Percentiles rank a stretch among this genome's conserved stretches.
Evolutionary conservation across 2,329 filamentous ascomycete genomes (phyloP).

Genomic region (Pseudogymnoascus sp.): DNA sequence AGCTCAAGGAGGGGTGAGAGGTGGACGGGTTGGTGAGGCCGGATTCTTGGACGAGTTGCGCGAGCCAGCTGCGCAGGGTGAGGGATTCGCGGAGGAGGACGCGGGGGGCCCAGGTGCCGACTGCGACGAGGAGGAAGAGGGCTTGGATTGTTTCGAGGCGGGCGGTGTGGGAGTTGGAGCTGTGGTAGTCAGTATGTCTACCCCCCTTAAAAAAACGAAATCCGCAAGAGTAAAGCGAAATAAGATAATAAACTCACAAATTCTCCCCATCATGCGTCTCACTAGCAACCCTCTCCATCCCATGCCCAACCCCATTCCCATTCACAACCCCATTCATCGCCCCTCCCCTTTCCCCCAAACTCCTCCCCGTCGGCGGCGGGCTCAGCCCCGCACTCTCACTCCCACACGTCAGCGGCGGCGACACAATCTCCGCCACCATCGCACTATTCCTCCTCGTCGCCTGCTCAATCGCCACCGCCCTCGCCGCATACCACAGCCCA

Average conservation of each 20-base stretch:
- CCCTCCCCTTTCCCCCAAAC: not conserved
- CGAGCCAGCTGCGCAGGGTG: slow-evolving; percentile 50
- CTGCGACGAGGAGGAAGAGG: slow-evolving; percentile 51
- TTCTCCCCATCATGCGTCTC: not conserved
- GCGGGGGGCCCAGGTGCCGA: slow-evolving; percentile 54
- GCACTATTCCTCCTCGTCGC: slow-evolving; percentile 49
- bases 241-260: not conserved
- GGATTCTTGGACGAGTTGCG: slow-evolving; percentile 51
- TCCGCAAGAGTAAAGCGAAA: too few species aligned
- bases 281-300: not conserved
- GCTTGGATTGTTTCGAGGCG: slow-evolving; percentile 57
- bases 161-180: not conserved
- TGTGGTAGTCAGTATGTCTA: not conserved
- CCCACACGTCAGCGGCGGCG: slow-evolving; percentile 15
- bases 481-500: slow-evolving; percentile 54
- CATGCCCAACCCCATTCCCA: not conserved
- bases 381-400: not conserved
- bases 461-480: slow-evolving; percentile 50
- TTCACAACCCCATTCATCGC: not conserved
- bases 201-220: not conserved
- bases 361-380: not conserved
- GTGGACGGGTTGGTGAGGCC: slow-evolving; percentile 41
- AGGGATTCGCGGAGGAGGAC: slow-evolving; percentile 52
- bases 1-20: slow-evolving; percentile 41
- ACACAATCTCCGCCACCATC: slow-evolving; percentile 28